Evolutionary conservation across 1,284 basidiomycete species (phyloP).

Genomic region (Pascua guehoae): DNA sequence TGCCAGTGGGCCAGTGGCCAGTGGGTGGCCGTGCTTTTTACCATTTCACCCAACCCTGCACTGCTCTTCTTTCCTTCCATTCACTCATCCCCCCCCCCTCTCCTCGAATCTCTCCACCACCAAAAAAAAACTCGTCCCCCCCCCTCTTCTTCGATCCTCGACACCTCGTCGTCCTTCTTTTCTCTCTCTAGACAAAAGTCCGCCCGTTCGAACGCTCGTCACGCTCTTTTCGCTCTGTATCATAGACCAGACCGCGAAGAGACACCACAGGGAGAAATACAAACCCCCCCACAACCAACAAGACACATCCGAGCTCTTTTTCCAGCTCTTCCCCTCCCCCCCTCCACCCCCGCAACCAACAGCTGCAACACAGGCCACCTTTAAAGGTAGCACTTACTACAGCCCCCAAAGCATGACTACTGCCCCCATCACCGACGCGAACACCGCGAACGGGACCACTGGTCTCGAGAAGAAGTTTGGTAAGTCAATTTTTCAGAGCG

Average conservation of each 20-base stretch:
- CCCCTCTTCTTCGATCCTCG: conserved; percentile 1
- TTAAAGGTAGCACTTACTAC: conserved; percentile 8
- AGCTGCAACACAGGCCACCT: conserved; percentile 5
- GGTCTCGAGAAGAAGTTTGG: conserved; percentile 79
- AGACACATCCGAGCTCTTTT: background rate
- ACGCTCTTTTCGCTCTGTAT: conserved; percentile 25
- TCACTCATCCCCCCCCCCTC: conserved; percentile 1
- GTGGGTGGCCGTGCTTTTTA: background rate
- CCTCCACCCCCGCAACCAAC: background rate
- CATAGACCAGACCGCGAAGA: conserved; percentile 19
- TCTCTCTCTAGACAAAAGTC: background rate
- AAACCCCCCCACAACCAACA: background rate
- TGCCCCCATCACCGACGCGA: conserved; percentile 23
- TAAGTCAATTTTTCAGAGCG: conserved; percentile 49
- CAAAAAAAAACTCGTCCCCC: conserved; percentile 1
- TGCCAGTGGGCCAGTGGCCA: too few relatives aligned
- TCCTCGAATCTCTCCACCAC: background rate
- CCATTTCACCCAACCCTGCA: background rate
- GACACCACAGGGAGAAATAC: background rate
- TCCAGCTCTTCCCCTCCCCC: background rate
- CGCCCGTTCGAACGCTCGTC: conserved; percentile 3
- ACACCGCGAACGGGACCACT: conserved; percentile 58
- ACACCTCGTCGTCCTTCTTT: conserved; percentile 3
- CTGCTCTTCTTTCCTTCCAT: conserved; percentile 9
- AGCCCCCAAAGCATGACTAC: conserved; percentile 39